Percentiles rank a stretch among this genome's conserved stretches.
Evolutionary conservation across 768 basidiomycete species (phyloP).

Genomic region (Coprinopsis marcescibilis): DNA sequence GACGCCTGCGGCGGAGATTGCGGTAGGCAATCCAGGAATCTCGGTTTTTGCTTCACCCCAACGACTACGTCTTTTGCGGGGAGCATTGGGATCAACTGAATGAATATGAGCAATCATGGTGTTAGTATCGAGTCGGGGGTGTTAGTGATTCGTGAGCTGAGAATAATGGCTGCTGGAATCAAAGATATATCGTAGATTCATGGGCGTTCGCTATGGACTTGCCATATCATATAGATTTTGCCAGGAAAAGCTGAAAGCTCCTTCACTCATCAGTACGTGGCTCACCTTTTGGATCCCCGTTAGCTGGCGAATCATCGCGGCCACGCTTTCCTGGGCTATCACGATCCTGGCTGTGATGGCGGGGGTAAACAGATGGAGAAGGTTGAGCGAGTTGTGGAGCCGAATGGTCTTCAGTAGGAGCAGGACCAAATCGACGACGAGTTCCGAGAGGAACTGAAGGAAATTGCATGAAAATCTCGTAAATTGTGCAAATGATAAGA

Average conservation of each 20-base stretch:
- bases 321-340: conserved; percentile 55
- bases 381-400: conserved; percentile 86
- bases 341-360: conserved; percentile 48
- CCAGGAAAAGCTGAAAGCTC: not conserved
- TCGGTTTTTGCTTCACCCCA: conserved; percentile 95
- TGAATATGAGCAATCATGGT: conserved; percentile 36
- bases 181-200: conserved; percentile 16
- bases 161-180: conserved; percentile 16
- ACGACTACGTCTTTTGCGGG: conserved; percentile 92
- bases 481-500: conserved; percentile 9
- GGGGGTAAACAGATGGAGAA: conserved; percentile 81
- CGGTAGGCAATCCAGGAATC: conserved; percentile 89
- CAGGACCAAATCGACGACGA: conserved; percentile 88
- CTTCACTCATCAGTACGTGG: conserved; percentile 14
- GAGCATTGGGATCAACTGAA: conserved; percentile 75
- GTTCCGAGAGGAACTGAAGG: conserved; percentile 70
- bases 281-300: conserved; percentile 74
- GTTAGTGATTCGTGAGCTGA: conserved; percentile 27
- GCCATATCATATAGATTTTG: too few relatives aligned
- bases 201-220: conserved; percentile 11
- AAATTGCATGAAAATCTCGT: conserved; percentile 12
- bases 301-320: conserved; percentile 61
- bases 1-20: conserved; percentile 89
- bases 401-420: conserved; percentile 72
- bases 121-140: conserved; percentile 61